Base-by-base conservation (phyloP, 495 filamentous ascomycete species). In the Neurospora tetraspora region DNA sequence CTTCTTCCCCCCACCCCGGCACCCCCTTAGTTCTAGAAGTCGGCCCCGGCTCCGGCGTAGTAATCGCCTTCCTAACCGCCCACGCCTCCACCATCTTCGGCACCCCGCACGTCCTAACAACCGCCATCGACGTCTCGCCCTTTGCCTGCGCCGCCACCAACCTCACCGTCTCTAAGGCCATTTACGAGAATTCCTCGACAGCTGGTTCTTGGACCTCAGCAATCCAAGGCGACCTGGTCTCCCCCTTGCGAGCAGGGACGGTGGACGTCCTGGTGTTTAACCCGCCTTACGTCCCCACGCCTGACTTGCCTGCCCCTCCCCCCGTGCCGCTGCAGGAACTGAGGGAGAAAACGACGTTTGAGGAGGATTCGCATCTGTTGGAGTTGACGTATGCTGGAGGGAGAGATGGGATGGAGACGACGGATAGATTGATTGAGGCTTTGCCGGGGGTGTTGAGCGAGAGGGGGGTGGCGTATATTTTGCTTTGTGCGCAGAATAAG, bases 231-330 rank as follows among this genome's bases (percentile, higher is more conserved):
- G 91, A 97, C 76, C 85, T 99, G 0, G 81, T 83, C 10, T 78
- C 85, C 14, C 81, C 90, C 3, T 72, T 97, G 7, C 83, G 86
- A 2, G 74, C 81, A 0, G 81, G 85, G 4, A 77, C 78, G 42
- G 88, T 97, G 0, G 96, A 98, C 78, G 87, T 99, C 31, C 83
- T 98, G 38, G 86, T 99, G 39, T 98, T 98, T 86, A 99, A 99
- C 78, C 96, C 96, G 40, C 96, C 96, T 0, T 99, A 99, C 76
- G 96, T 98, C 8, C 96, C 96, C 6, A 94, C 93, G 1, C 82
- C 87, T 18, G 87, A 88, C n/a, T 76, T 97, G 37, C 94, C 81
- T 10, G 72, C 88, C 2, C 83, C 82, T 11, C 72, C 70, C 14
- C 40, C 43, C 12, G 68, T 69, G 10, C 38, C 43, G 31, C 18